Percentiles rank a stretch among this genome's conserved stretches.
These are phyloP conservation scores for Monilinia fructigena DNA, from an alignment of 2,329 filamentous ascomycete species.

Conservation along the genomic window DNA sequence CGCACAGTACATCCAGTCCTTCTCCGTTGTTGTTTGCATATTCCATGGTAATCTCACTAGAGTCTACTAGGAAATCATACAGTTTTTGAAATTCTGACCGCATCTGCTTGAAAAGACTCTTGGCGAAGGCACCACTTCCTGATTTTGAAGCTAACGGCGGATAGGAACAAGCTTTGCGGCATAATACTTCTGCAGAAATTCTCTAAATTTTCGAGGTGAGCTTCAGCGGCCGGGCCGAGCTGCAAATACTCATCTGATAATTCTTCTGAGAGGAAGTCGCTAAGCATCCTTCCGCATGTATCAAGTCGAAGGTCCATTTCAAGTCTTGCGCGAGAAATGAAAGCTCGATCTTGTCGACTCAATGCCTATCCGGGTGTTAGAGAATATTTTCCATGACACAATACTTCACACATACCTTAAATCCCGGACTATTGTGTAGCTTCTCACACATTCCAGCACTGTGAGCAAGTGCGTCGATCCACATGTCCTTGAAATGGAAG, in stretches of 20 bases:
- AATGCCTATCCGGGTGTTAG: constrained; percentile 44
- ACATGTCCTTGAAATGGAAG: constrained; percentile 62
- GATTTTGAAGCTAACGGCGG: constrained; percentile 51
- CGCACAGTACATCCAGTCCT: constrained; percentile 69
- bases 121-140: constrained; percentile 50
- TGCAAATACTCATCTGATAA: constrained; percentile 66
- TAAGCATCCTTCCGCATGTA: constrained; percentile 57
- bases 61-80: constrained; percentile 70
- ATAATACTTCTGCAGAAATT: constrained; percentile 67
- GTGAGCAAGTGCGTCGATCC: constrained; percentile 72
- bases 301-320: constrained; percentile 66
- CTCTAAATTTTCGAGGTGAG: constrained; percentile 71
- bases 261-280: constrained; percentile 69
- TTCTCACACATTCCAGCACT: constrained; percentile 74
- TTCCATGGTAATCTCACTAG: constrained; percentile 46
- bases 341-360: constrained; percentile 56
- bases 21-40: constrained; percentile 55
- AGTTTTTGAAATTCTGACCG: constrained; percentile 67
- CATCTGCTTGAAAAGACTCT: constrained; percentile 59
- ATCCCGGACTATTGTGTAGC: constrained; percentile 57
- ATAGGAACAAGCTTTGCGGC: constrained; percentile 65
- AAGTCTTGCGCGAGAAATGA: constrained; percentile 60
- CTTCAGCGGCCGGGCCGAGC: constrained; percentile 57
- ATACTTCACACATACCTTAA: constrained; percentile 50
- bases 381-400: background rate